phyloP scores from a whole-genome alignment of 2,329 filamentous ascomycete genomes.

The Aspergillus ibericus region DNA sequence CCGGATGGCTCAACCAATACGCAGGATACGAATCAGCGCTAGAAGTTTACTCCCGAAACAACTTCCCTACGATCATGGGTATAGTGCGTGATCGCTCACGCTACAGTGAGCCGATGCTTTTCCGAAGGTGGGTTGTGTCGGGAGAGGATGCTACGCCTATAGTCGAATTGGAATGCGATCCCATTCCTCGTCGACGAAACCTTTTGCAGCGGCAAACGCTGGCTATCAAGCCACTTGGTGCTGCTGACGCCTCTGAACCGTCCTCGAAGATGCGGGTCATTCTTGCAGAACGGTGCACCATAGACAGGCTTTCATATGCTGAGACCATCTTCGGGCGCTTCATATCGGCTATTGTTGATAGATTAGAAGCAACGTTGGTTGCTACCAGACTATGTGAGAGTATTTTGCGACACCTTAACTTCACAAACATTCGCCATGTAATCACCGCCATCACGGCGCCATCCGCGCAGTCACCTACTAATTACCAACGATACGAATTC shows the following conservation, averaged over 20 bases:
- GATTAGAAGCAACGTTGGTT: slow-evolving; percentile 65
- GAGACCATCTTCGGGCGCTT: slow-evolving; percentile 58
- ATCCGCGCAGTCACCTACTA: slow-evolving; percentile 56
- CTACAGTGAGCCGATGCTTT: slow-evolving; percentile 27
- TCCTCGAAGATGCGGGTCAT: slow-evolving; percentile 21
- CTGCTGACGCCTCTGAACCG: slow-evolving; percentile 8
- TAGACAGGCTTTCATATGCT: slow-evolving; percentile 46
- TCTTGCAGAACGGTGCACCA: slow-evolving; percentile 27
- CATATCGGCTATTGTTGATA: slow-evolving; percentile 71
- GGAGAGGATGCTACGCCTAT: slow-evolving; percentile 1
- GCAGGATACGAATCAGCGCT: slow-evolving; percentile 22
- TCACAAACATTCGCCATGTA: slow-evolving; percentile 59
- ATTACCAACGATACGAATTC: slow-evolving; percentile 87
- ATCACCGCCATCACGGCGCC: slow-evolving; percentile 70
- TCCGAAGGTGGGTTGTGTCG: slow-evolving; percentile 25
- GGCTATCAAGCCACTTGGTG: slow-evolving; percentile 7
- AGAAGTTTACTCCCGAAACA: slow-evolving; percentile 21
- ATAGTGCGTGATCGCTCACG: slow-evolving; percentile 29
- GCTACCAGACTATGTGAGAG: slow-evolving; percentile 61
- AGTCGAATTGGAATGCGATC: slow-evolving; percentile 28
- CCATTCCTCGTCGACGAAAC: slow-evolving; percentile 29
- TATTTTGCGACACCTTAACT: slow-evolving; percentile 53
- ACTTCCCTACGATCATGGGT: slow-evolving; percentile 11
- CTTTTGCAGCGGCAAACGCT: slow-evolving; percentile 22
- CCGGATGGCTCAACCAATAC: slow-evolving; percentile 23